Base-by-base conservation (phyloP, 176 grass and related monocot species). In the Themeda triandra region DNA sequence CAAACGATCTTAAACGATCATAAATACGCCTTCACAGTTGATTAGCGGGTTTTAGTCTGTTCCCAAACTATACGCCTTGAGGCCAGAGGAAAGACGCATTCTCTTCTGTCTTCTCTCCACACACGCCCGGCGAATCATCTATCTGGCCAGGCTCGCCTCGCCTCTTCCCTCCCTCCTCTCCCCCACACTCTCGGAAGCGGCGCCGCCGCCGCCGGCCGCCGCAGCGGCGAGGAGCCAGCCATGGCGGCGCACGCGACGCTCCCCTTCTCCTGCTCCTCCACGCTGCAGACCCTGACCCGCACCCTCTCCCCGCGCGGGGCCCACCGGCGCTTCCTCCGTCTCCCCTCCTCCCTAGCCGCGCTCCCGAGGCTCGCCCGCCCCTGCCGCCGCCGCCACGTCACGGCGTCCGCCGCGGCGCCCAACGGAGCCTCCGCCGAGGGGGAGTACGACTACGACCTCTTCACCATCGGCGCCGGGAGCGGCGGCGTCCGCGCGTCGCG, bases 381-480 rank as follows among this genome's bases (percentile, higher is more conserved):
- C 74, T 84, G 7, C 70, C 70, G 83, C 70, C 70, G 83, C 70
- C 60, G 82, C 73, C 60, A 62, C 48, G 4, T 88, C 32, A 51
- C 77, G 46, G 79, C 74, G 19, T 88, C 80, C 41, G 58, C 83
- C 65, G 64, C 83, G 7, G 44, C 80, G 19, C 76, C 86, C 6
- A 95, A 83, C 73, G 92, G 85, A 6, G 33, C 87, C 40, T 64
- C 85, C 59, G 69, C 75, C 0, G 81, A 78, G 1, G 62, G 79
- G 64, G 88, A 81, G 71, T 94, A 93, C 56, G 93, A 95, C 80
- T 95, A 87, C 69, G 96, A 98, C 85, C 93, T 98, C 53, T 95
- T 98, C 78, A 95, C 96, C 51, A 87, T 98, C 66, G 96, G 96
- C 36, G 96, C 96, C 32, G 93, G 96, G 45, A 98, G 96, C 77